Percentiles rank a stretch among this genome's conserved stretches.
phyloP scores from a whole-genome alignment of 345 rosid genomes.

The Aquilaria sinensis region DNA sequence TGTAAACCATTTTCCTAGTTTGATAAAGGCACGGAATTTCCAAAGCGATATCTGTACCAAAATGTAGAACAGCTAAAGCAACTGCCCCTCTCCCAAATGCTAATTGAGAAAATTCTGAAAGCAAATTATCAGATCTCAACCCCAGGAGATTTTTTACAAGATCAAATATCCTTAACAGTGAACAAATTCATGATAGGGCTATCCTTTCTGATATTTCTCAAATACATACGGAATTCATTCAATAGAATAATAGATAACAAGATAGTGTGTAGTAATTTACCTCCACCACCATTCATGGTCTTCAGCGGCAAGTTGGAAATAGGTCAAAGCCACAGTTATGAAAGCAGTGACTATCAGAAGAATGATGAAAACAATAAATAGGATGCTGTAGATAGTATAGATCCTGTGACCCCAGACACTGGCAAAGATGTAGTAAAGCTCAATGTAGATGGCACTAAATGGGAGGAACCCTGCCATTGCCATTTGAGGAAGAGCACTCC shows the following conservation, averaged over 20 bases:
- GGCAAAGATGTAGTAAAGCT: constrained; percentile 83
- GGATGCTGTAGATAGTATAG: constrained; percentile 81
- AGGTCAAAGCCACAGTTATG: constrained; percentile 84
- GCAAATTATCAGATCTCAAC: too few species aligned
- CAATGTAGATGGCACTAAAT: constrained; percentile 81
- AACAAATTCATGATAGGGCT: neutral
- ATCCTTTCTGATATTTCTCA: constrained; percentile 2
- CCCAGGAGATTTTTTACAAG: neutral
- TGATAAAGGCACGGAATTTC: too few species aligned
- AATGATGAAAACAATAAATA: constrained; percentile 74
- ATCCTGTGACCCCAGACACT: constrained; percentile 91
- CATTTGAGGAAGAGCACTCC: constrained; percentile 84
- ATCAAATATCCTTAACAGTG: neutral
- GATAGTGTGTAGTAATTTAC: constrained; percentile 23
- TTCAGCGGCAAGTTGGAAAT: constrained; percentile 95
- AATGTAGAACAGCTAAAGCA: too few species aligned
- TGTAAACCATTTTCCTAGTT: too few species aligned
- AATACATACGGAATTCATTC: neutral
- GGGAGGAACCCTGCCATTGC: constrained; percentile 88
- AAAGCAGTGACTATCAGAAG: constrained; percentile 86
- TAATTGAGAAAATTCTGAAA: too few species aligned
- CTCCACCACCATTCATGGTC: constrained; percentile 97
- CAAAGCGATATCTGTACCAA: too few species aligned
- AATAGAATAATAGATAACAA: neutral
- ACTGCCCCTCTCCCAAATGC: too few species aligned